Conservation (phyloP, 2,329 filamentous ascomycete species). For the Lecanicillium sp. region DNA sequence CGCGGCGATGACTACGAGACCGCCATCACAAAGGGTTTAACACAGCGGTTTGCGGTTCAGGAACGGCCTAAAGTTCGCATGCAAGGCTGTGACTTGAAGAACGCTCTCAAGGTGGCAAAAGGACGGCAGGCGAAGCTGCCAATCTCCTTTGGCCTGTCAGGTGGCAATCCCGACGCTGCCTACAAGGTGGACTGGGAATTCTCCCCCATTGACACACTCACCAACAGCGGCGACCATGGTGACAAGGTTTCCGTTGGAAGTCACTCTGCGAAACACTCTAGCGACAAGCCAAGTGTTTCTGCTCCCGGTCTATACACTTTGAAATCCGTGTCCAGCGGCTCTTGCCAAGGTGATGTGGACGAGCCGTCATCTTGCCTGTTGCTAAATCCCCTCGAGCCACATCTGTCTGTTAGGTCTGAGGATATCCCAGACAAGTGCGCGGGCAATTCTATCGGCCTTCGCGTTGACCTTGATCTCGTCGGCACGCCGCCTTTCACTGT, state of each 20-base stretch:
- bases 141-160: conserved; percentile 58
- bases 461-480: conserved; percentile 80
- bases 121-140: conserved; percentile 62
- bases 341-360: conserved; percentile 78
- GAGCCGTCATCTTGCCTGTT: conserved; percentile 92
- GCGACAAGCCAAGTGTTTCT: conserved; percentile 59
- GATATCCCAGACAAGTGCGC: conserved; percentile 93
- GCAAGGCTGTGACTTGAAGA: conserved; percentile 67
- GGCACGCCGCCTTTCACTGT: conserved; percentile 90
- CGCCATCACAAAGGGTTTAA: conserved; percentile 52
- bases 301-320: conserved; percentile 82
- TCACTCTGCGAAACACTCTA: conserved; percentile 51
- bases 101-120: conserved; percentile 75
- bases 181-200: conserved; percentile 77
- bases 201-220: conserved; percentile 62
- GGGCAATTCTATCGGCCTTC: conserved; percentile 82
- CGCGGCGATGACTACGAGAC: conserved; percentile 62
- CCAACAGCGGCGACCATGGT: conserved; percentile 61
- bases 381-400: conserved; percentile 83
- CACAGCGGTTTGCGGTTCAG: conserved; percentile 75
- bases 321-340: conserved; percentile 68
- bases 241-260: conserved; percentile 48
- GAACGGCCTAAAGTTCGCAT: conserved; percentile 72
- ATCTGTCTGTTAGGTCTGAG: conserved; percentile 63
- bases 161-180: conserved; percentile 49